A percentile compares a stretch with the other conserved stretches of the same genome.
phyloP scores from a whole-genome alignment of 2,329 filamentous ascomycete species.

The Rhinocladiella mackenziei region DNA sequence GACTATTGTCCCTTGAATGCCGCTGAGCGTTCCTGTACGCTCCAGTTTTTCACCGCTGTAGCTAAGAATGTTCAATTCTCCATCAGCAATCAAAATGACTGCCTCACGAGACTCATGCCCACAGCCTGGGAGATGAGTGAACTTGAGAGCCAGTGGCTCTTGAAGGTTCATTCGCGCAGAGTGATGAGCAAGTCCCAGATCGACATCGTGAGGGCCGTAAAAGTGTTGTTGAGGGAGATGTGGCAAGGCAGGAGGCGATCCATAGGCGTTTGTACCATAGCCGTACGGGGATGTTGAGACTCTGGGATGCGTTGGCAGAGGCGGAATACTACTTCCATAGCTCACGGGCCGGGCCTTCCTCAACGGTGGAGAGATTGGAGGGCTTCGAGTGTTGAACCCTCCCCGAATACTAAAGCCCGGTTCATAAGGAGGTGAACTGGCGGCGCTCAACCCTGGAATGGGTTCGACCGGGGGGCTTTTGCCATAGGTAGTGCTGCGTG shows the following conservation, averaged over 20 bases:
- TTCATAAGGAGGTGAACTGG: constrained; percentile 40
- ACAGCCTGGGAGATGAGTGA: constrained; percentile 11
- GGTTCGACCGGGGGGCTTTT: constrained; percentile 21
- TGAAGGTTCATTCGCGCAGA: constrained; percentile 8
- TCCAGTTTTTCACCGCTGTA: constrained; percentile 70
- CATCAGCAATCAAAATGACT: constrained; percentile 78
- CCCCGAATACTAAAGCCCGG: constrained; percentile 38
- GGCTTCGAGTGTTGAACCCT: constrained; percentile 40
- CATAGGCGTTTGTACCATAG: constrained; percentile 42
- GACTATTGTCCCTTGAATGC: constrained; percentile 73
- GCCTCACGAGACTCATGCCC: constrained; percentile 45
- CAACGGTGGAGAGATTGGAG: constrained; percentile 42
- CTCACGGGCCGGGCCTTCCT: constrained; percentile 41
- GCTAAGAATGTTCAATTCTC: constrained; percentile 70
- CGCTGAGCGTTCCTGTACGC: constrained; percentile 65
- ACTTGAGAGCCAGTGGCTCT: constrained; percentile 17
- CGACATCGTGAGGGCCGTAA: constrained; percentile 69
- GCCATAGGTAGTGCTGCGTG: constrained; percentile 16
- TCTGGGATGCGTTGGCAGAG: constrained; percentile 30
- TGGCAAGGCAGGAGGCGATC: constrained; percentile 58
- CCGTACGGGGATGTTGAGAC: constrained; percentile 33
- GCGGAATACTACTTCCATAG: constrained; percentile 39
- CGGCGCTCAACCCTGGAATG: constrained; percentile 25
- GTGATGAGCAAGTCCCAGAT: constrained; percentile 50
- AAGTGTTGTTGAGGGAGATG: constrained; percentile 75